Evolutionary conservation across 176 grass and related monocot genomes (phyloP), one percentile per base, ranked within the genome.

Genomic region (Phragmites australis): DNA sequence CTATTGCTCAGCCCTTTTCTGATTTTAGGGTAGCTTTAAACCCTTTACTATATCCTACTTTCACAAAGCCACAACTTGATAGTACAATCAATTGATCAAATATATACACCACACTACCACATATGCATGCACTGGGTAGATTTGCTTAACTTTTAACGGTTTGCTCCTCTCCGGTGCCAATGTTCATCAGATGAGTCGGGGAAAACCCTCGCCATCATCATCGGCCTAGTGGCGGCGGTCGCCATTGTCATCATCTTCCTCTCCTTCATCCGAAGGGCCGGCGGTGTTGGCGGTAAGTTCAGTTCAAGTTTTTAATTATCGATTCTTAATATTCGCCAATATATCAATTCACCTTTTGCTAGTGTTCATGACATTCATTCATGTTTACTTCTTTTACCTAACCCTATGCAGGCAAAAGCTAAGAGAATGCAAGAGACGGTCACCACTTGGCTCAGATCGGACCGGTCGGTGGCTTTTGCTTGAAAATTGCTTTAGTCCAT

Each of bases 131-230:
- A 41, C 6, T 19, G 31, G 42, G 74, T 67, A 42, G 8, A 19
- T 61, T 60, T 16, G 4, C 9, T 29, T 62, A n/a, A 53, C 26
- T 74, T 63, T 55, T 65, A 48, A 50, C 10, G 49, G 49, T 19
- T 67, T 48, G 5, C 0, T 71, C 3, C 15, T 64, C 41, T 43
- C 74, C 26, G 22, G 13, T 76, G 42, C 0, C 40, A 58, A 32
- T 82, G 14, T 65, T 70, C 31, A 68, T 75, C 53, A 76, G 89
- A 88, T 88, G 84, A 90, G 46, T 76, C 94, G 3, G 80, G 87
- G 58, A 97, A 97, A 81, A 94, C 82, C 3, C 68, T 97, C 0
- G 91, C 89, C 69, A 92, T 97, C 70, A 87, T 97, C 49, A 86
- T 97, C 68, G 94, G 89, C 69, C 58, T 94, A 2, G 81, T 94